Base-by-base conservation (phyloP, 2,329 filamentous ascomycete species). In the Exophiala viscosa region DNA sequence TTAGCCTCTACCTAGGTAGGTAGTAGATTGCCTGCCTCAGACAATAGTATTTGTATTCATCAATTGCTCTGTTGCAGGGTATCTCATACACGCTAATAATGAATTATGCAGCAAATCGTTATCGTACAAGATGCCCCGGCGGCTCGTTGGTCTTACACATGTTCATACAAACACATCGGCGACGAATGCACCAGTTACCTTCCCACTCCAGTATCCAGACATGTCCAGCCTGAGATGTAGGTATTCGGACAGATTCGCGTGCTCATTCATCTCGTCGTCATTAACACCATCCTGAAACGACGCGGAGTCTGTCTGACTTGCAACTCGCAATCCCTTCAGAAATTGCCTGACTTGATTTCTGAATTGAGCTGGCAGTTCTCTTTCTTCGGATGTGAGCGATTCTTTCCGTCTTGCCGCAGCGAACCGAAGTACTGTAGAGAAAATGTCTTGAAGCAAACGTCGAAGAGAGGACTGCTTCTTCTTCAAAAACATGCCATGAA, bases 391-490 rank as follows among this genome's bases (percentile, higher is more conserved):
- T n/a, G 70, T 65, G 10, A 66, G 52, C 72, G 70, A 5, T 63
- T 65, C 11, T 13, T 71, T 11, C 23, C 23, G 23, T 23, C 20
- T n/a, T 3, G 58, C 57, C 63, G 68, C 65, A 49, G 85, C 83
- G 64, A 93, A 93, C 10, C 77, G 73, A 9, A 96, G 72, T n/a
- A 95, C 79, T 0, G 82, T 69, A 1, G 76, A 74, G 58, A 95
- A 92, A 1, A 92, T 87, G 14, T 87, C 85, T 55, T 95, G 87
- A 0, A 96, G 72, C 0, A 95, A 71, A 35, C 79, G 80, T 58
- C 90, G 75, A 0, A 90, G 81, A 1, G 88, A 85, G 53, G 83
- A 77, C 66, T 95, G 90, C 33, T 87, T 77, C 63, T 87, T 88
- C 53, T 87, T 80, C 2, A 95, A 73, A 11, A 96, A 77, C 0